These are phyloP conservation scores for Penicillium riverlandense DNA, from an alignment of 495 filamentous ascomycete genomes.

Conservation along the genomic window DNA sequence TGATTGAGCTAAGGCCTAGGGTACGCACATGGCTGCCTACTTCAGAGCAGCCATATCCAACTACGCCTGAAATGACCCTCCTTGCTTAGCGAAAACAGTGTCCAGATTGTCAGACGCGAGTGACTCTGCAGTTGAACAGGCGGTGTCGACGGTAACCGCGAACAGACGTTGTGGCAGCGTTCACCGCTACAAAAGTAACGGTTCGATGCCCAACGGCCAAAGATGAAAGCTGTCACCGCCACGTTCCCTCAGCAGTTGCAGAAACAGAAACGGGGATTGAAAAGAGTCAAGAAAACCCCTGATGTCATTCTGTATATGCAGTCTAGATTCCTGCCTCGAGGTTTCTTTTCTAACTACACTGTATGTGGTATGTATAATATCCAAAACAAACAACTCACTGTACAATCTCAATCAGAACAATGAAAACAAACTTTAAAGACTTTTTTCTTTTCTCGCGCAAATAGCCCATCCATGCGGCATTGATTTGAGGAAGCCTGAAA, in stretches of 20 bases:
- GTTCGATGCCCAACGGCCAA: too few relatives aligned
- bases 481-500: too few relatives aligned
- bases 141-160: not conserved
- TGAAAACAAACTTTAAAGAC: constrained; percentile 6
- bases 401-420: constrained; percentile 1
- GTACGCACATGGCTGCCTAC: not conserved
- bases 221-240: constrained; percentile 17
- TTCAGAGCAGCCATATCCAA: not conserved
- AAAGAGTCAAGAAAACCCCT: constrained; percentile 7
- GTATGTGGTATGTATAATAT: not conserved
- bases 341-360: not conserved
- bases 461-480: too few relatives aligned
- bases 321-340: not conserved
- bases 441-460: too few relatives aligned
- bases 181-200: constrained; percentile 24
- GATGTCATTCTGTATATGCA: constrained; percentile 8
- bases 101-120: too few relatives aligned
- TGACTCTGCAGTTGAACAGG: too few relatives aligned
- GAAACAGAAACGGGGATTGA: constrained; percentile 5
- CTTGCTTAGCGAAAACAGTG: too few relatives aligned
- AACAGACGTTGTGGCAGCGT: not conserved
- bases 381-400: not conserved
- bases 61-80: too few relatives aligned
- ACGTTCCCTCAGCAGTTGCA: constrained; percentile 13
- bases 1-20: not conserved